phyloP scores from a whole-genome alignment of 257 asterid species.

The Plantago elongata region DNA sequence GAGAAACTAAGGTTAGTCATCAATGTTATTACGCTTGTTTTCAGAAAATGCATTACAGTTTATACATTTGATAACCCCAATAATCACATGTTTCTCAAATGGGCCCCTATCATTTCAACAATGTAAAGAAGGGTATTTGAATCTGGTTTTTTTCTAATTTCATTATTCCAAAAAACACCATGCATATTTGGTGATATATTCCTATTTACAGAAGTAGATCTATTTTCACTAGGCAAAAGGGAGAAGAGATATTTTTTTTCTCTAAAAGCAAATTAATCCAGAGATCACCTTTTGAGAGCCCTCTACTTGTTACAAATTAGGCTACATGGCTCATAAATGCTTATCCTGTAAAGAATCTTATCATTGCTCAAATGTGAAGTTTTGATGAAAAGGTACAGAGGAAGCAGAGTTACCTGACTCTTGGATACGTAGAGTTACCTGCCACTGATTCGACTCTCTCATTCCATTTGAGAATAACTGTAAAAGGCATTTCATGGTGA shows the following conservation, averaged over 20 bases:
- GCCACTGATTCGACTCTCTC: slow-evolving; percentile 59
- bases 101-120: too few species aligned
- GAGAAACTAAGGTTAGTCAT: slow-evolving; percentile 15
- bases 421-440: slow-evolving; percentile 49
- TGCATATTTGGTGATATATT: too few species aligned
- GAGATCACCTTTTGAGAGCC: neutral
- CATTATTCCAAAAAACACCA: too few species aligned
- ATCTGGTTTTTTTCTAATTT: too few species aligned
- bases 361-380: neutral
- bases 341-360: neutral
- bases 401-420: slow-evolving; percentile 56
- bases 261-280: neutral
- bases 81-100: too few species aligned
- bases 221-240: too few species aligned
- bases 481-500: neutral
- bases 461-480: slow-evolving; percentile 76
- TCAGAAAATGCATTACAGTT: too few species aligned
- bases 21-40: slow-evolving; percentile 2
- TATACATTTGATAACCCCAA: too few species aligned
- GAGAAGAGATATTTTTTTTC: neutral
- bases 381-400: neutral
- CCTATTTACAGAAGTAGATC: too few species aligned
- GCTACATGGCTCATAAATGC: too few species aligned
- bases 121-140: too few species aligned
- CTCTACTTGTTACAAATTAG: neutral